These are phyloP conservation scores for Coelastrella sp. DNA, from an alignment of 139 green algal genomes.

Conservation along the genomic window DNA sequence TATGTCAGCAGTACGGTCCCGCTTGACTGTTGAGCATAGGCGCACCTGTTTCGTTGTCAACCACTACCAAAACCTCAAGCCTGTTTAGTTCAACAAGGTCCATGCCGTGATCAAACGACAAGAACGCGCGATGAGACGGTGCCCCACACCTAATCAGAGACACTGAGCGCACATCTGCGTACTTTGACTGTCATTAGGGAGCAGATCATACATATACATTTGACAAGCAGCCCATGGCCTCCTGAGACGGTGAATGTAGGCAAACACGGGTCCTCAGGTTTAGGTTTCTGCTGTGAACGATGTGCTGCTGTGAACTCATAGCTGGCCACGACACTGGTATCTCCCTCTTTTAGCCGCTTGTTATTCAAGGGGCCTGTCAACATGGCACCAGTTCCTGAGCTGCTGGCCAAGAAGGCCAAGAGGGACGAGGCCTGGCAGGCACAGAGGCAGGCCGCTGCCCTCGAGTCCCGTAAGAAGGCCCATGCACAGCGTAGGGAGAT, in stretches of 20 bases:
- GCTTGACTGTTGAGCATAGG: background rate
- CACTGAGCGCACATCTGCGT: too few relatives aligned
- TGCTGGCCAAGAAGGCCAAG: slow-evolving; percentile 94
- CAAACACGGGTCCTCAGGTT: too few relatives aligned
- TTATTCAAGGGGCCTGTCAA: slow-evolving; percentile 13
- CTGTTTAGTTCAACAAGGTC: slow-evolving; percentile 42
- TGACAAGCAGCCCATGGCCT: too few relatives aligned
- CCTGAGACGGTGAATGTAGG: too few relatives aligned
- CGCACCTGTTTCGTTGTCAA: slow-evolving; percentile 60
- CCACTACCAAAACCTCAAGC: slow-evolving; percentile 45
- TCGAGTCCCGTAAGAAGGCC: slow-evolving; percentile 78
- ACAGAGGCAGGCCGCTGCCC: slow-evolving; percentile 74
- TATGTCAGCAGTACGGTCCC: background rate
- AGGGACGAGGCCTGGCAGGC: slow-evolving; percentile 90
- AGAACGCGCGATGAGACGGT: too few relatives aligned
- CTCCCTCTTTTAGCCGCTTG: slow-evolving; percentile 33
- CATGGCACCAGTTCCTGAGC: slow-evolving; percentile 67
- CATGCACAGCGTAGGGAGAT: slow-evolving; percentile 78
- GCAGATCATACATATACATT: too few relatives aligned
- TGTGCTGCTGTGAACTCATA: too few relatives aligned
- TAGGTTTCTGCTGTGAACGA: too few relatives aligned
- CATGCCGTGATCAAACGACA: too few relatives aligned
- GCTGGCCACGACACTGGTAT: too few relatives aligned
- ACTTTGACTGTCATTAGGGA: too few relatives aligned
- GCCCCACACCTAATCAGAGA: too few relatives aligned